A percentile compares a stretch with the other conserved stretches of the same genome.
Evolutionary conservation across 495 filamentous ascomycete genomes (phyloP).

Genomic region (Hypoxylon crocopeplum): DNA sequence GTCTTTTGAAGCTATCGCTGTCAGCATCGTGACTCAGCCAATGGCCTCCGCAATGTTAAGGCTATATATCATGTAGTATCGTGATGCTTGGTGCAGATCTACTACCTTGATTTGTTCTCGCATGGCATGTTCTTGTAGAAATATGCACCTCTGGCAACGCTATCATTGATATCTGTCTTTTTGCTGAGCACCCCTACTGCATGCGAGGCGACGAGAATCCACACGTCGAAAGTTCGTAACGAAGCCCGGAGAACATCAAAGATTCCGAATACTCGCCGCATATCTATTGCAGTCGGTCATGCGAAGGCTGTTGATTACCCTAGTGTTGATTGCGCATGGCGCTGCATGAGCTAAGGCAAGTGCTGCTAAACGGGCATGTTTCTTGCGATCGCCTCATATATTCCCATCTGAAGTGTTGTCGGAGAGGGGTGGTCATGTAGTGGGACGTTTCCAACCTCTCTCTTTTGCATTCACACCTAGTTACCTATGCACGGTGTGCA

Average conservation of each 20-base stretch:
- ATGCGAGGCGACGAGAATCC: conserved; percentile 12
- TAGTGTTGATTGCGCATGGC: conserved; percentile 16
- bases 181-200: neutral
- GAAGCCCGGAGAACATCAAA: neutral
- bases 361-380: conserved; percentile 7
- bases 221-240: conserved; percentile 3
- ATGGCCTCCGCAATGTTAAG: conserved; percentile 20
- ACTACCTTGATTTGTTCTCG: conserved; percentile 18
- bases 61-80: conserved; percentile 11
- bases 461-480: conserved; percentile 9
- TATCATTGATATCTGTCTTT: conserved; percentile 2
- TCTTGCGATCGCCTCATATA: conserved; percentile 16
- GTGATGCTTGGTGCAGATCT: conserved; percentile 28
- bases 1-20: conserved; percentile 6
- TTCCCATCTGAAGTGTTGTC: conserved; percentile 10
- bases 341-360: conserved; percentile 24
- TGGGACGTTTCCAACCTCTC: conserved; percentile 16
- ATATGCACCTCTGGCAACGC: conserved; percentile 15
- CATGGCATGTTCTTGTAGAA: conserved; percentile 5
- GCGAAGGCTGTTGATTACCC: conserved; percentile 9
- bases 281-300: conserved; percentile 4
- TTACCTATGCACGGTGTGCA: conserved; percentile 3
- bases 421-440: conserved; percentile 19
- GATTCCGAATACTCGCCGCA: neutral
- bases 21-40: conserved; percentile 10